phyloP scores from a whole-genome alignment of 345 rosid species.

The Sonneratia caseolaris region DNA sequence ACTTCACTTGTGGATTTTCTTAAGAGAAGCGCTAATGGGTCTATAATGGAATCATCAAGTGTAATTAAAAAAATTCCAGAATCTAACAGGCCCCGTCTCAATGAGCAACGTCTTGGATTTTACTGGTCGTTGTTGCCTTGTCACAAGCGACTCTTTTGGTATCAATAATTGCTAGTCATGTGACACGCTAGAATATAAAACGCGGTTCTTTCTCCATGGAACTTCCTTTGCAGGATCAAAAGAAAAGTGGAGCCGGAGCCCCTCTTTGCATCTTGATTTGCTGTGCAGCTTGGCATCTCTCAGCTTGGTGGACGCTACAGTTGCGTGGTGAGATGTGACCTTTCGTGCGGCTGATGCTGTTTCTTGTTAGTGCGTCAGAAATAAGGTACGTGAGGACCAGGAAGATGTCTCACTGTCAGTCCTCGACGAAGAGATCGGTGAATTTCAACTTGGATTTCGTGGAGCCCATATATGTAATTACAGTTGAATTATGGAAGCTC shows the following conservation, averaged over 20 bases:
- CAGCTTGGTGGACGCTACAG: background rate
- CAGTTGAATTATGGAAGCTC: no score
- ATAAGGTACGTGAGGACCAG: background rate
- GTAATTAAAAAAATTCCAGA: background rate
- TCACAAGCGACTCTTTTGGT: background rate
- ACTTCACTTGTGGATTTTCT: background rate
- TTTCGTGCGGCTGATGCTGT: no score
- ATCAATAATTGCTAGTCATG: background rate
- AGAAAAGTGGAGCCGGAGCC: constrained; percentile 72
- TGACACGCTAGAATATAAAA: background rate
- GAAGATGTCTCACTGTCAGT: no score
- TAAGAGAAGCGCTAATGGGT: background rate
- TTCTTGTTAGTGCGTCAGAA: background rate
- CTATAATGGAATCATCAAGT: background rate
- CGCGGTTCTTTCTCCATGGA: background rate
- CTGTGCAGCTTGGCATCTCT: background rate
- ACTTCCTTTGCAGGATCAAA: constrained; percentile 48
- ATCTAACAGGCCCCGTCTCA: background rate
- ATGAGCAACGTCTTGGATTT: no score
- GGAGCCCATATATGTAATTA: no score
- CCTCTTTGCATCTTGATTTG: constrained; percentile 42
- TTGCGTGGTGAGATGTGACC: background rate
- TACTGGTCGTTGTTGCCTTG: no score
- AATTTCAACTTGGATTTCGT: no score
- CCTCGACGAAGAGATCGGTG: no score